A percentile compares a stretch with the other conserved stretches of the same genome.
Evolutionary conservation across 805 yeast species (phyloP).

Genomic region (Wickerhamomyces tratensis): DNA sequence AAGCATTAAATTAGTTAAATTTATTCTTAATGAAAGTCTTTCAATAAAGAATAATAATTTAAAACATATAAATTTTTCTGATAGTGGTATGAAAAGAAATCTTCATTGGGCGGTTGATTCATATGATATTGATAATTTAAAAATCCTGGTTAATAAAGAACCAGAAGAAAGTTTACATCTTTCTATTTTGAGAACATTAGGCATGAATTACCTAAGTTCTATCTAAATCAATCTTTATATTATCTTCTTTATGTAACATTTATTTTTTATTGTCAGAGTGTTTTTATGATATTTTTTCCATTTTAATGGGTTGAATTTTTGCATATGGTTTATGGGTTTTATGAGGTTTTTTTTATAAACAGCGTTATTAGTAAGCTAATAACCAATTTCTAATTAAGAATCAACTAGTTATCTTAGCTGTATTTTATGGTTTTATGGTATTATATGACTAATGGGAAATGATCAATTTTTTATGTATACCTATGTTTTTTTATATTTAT

Average conservation of each 20-base stretch:
- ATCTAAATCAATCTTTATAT: background rate
- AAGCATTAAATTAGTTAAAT: slow-evolving; percentile 26
- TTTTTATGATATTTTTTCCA: no score
- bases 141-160: slow-evolving; percentile 12
- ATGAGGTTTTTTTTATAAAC: no score
- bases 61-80: slow-evolving; percentile 27
- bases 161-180: slow-evolving; percentile 1
- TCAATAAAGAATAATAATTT: slow-evolving; percentile 8
- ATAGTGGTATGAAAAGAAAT: slow-evolving; percentile 39
- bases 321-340: no score
- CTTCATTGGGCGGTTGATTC: slow-evolving; percentile 33
- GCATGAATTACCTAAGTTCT: slow-evolving; percentile 14
- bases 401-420: no score
- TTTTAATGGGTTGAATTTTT: no score
- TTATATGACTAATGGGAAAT: no score
- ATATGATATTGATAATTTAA: slow-evolving; percentile 5
- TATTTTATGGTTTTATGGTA: no score
- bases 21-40: slow-evolving; percentile 15
- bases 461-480: no score
- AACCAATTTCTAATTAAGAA: no score
- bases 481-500: no score
- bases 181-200: slow-evolving; percentile 11
- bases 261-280: no score
- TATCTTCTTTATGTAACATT: background rate
- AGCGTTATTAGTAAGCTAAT: no score